Percentiles rank a stretch among this genome's conserved stretches.
Evolutionary conservation across 2,329 filamentous ascomycete species (phyloP).

Genomic region (Chaetomium sp.): DNA sequence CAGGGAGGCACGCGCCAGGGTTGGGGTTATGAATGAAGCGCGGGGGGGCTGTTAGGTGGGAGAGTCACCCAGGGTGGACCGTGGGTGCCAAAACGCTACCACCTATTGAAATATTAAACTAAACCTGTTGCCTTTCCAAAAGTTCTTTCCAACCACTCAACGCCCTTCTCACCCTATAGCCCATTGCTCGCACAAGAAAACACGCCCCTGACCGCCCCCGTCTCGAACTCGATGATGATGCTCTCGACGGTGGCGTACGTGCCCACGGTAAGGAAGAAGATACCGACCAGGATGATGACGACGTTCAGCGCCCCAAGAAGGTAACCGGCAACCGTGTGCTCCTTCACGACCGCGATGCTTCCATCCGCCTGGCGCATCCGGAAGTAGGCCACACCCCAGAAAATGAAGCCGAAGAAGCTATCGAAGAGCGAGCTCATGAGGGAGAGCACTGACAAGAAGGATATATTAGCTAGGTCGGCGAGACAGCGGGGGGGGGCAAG

Average conservation of each 20-base stretch:
- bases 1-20: no score
- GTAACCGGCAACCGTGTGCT: constrained; percentile 46
- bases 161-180: neutral
- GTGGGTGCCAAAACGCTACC: no score
- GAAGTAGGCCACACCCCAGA: constrained; percentile 83
- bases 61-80: no score
- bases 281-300: constrained; percentile 69
- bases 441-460: constrained; percentile 53
- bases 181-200: constrained; percentile 20
- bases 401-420: constrained; percentile 93
- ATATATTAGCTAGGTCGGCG: neutral
- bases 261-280: constrained; percentile 80
- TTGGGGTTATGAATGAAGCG: no score
- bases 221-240: constrained; percentile 54
- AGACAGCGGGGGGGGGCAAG: no score
- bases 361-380: constrained; percentile 71
- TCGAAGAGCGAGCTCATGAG: constrained; percentile 89
- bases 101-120: no score
- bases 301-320: constrained; percentile 68
- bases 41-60: no score
- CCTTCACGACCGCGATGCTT: constrained; percentile 54
- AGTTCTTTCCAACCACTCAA: neutral
- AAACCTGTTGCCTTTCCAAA: no score
- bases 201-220: neutral
- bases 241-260: constrained; percentile 78